Evolutionary conservation across 2,329 filamentous ascomycete genomes (phyloP).

Genomic region (Tolypocladium paradoxum): DNA sequence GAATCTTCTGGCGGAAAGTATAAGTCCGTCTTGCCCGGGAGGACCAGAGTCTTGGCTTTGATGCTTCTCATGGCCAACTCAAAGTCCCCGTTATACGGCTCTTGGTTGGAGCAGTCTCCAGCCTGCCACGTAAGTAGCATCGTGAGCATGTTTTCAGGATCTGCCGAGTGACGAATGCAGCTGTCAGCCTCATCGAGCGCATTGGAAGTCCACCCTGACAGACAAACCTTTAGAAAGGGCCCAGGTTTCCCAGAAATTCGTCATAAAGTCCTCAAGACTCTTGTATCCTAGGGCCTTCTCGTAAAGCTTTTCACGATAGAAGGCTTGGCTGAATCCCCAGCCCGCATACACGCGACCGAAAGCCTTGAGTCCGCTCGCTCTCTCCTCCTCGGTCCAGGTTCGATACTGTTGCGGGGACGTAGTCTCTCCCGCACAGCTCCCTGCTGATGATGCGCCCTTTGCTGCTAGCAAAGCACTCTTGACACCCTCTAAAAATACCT

Average conservation of each 20-base stretch:
- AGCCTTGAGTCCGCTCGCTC: constrained; percentile 46
- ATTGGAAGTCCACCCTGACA: not conserved
- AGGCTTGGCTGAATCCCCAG: constrained; percentile 71
- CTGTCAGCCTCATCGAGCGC: not conserved
- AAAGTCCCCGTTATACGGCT: constrained; percentile 58
- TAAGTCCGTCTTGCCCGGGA: constrained; percentile 63
- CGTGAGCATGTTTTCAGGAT: constrained; percentile 62
- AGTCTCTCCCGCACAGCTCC: constrained; percentile 19
- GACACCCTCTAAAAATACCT: constrained; percentile 43
- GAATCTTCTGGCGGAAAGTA: constrained; percentile 79
- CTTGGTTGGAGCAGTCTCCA: constrained; percentile 57
- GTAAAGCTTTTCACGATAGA: constrained; percentile 63
- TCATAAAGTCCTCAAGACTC: constrained; percentile 62
- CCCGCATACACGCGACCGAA: constrained; percentile 68
- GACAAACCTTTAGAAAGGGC: constrained; percentile 45
- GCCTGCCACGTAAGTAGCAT: constrained; percentile 76
- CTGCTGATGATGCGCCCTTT: constrained; percentile 39
- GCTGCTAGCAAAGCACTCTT: constrained; percentile 32
- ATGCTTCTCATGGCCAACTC: constrained; percentile 55
- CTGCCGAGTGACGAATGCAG: constrained; percentile 19
- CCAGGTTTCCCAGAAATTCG: constrained; percentile 68
- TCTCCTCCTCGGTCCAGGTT: constrained; percentile 29
- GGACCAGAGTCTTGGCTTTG: constrained; percentile 59
- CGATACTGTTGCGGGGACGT: constrained; percentile 7
- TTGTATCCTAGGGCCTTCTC: constrained; percentile 54